A percentile compares a stretch with the other conserved stretches of the same genome.
These are phyloP conservation scores for Pseudoneurospora amorphoporcata DNA, from an alignment of 495 filamentous ascomycete genomes.

Conservation along the genomic window DNA sequence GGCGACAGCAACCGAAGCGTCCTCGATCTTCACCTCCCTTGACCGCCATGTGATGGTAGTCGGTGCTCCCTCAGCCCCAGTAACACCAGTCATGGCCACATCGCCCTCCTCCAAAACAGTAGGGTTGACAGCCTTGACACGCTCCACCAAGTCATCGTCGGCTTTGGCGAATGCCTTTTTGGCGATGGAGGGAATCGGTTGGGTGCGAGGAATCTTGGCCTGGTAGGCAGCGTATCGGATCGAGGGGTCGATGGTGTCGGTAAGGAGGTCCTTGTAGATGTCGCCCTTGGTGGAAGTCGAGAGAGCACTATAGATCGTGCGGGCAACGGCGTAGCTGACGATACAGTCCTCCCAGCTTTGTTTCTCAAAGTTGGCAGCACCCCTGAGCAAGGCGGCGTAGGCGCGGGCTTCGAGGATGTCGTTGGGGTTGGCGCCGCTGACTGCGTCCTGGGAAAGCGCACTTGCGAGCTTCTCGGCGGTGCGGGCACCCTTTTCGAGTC, in stretches of 20 bases:
- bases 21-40: conserved; percentile 77
- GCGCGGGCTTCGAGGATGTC: conserved; percentile 81
- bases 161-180: conserved; percentile 60
- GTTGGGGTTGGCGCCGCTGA: conserved; percentile 51
- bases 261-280: conserved; percentile 73
- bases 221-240: conserved; percentile 93
- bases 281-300: conserved; percentile 49
- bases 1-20: conserved; percentile 80
- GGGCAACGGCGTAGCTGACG: conserved; percentile 59
- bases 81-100: conserved; percentile 41
- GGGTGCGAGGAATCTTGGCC: conserved; percentile 69
- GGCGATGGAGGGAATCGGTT: conserved; percentile 67
- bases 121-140: conserved; percentile 64
- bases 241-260: conserved; percentile 81
- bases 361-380: conserved; percentile 73
- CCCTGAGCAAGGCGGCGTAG: conserved; percentile 64
- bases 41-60: conserved; percentile 81
- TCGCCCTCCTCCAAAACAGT: conserved; percentile 55
- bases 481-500: conserved; percentile 66
- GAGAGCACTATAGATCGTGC: conserved; percentile 74
- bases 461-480: conserved; percentile 58
- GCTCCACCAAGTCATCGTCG: conserved; percentile 49
- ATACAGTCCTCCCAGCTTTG: conserved; percentile 76
- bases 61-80: conserved; percentile 49
- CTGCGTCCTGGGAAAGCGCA: conserved; percentile 47